Evolutionary conservation across 495 filamentous ascomycete species (phyloP).

Genomic region (Podospora conica): DNA sequence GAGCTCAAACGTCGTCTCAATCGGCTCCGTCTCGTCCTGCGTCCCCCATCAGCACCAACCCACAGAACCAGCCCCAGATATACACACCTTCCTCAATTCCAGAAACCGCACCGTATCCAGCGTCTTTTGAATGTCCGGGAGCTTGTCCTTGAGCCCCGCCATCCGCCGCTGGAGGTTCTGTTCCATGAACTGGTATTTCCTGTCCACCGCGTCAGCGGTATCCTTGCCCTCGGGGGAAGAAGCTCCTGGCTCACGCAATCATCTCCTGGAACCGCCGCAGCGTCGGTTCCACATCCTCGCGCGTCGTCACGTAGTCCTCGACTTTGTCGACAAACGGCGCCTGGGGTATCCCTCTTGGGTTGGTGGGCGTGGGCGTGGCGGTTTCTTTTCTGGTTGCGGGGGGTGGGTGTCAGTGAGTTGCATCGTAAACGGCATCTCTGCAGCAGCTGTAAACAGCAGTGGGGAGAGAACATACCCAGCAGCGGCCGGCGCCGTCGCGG

Average conservation of each 20-base stretch:
- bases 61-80: background rate
- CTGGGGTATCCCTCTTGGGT: slow-evolving; percentile 87
- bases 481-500: background rate
- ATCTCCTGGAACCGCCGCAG: slow-evolving; percentile 95
- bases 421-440: no score
- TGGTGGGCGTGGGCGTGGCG: slow-evolving; percentile 58
- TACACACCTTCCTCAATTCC: slow-evolving; percentile 55
- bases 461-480: background rate
- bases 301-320: slow-evolving; percentile 83
- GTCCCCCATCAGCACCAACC: background rate
- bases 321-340: slow-evolving; percentile 97
- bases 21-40: slow-evolving; percentile 50
- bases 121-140: slow-evolving; percentile 97
- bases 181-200: slow-evolving; percentile 99
- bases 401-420: background rate
- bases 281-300: slow-evolving; percentile 82
- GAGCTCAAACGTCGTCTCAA: slow-evolving; percentile 90
- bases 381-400: slow-evolving; percentile 40
- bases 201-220: slow-evolving; percentile 25
- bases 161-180: slow-evolving; percentile 78
- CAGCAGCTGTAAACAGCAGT: background rate
- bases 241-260: slow-evolving; percentile 64
- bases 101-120: slow-evolving; percentile 86
- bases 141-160: slow-evolving; percentile 83
- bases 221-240: background rate